Evolutionary conservation across 2,329 filamentous ascomycete genomes (phyloP), one percentile per base, ranked within the genome.

Genomic region (Cercospora sp.): DNA sequence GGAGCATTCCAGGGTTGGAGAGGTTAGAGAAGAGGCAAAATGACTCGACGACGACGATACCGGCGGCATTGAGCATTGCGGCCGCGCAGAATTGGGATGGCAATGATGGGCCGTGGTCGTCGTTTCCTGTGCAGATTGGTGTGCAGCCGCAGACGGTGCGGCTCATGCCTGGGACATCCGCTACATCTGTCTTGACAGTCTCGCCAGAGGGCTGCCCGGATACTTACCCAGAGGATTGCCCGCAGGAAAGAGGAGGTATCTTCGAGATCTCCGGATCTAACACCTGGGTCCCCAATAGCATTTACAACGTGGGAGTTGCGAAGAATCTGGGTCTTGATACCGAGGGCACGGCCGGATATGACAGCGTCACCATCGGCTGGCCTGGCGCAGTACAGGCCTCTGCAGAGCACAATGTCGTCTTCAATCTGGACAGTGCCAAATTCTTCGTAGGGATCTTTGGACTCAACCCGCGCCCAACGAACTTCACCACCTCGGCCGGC

Each of bases 241-340:
- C 66, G 20, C 69, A 75, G 45, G 65, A 69, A 55, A 74, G 79
- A 4, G 79, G 79, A 3, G 65, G 61, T 48, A 59, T 77, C 8
- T 91, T 87, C 76, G 81, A 86, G 66, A 79, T 82, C 7, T 80
- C 79, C 13, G 75, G 81, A 51, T 91, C 89, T 2, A 80, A 80
- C 12, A 85, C 85, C 45, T 92, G 89, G 88, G 79, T 82, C 18
- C 72, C 85, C 1, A 82, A 90, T 60, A 89, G 88, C 48, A 83
- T 83, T 45, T 91, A 85, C 82, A 81, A 87, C 70, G 81, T 91
- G 42, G 88, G 87, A 58, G 80, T 90, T 30, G 82, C 85, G 70
- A 74, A 78, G 23, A 85, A 88, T 68, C 80, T 90, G 9, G 86
- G 85, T 3, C 79, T 75, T 61, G 75, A 77, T 55, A 74, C 73